phyloP scores from a whole-genome alignment of 805 yeast species.

The Kazachstania psychrophila region DNA sequence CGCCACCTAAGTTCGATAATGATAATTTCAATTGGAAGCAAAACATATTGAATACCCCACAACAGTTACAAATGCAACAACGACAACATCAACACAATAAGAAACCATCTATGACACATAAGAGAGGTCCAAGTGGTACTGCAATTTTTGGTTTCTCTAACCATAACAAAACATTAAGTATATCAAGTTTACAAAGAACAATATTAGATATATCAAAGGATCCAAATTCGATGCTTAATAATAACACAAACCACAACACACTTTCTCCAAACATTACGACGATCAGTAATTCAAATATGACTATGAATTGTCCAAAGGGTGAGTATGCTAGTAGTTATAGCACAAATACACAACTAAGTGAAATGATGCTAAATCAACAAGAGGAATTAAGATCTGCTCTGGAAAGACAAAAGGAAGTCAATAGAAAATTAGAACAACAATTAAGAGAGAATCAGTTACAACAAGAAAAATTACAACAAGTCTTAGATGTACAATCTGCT shows the following conservation, averaged over 20 bases:
- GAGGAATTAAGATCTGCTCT: conserved; percentile 25
- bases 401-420: conserved; percentile 26
- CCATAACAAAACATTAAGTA: conserved; percentile 54
- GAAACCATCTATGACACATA: conserved; percentile 32
- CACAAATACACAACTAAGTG: conserved; percentile 1
- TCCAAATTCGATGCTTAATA: conserved; percentile 4
- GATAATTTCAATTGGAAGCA: conserved; percentile 16
- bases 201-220: conserved; percentile 8
- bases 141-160: conserved; percentile 68
- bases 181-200: conserved; percentile 37
- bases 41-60: conserved; percentile 5
- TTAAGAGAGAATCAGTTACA: conserved; percentile 21
- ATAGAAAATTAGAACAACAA: conserved; percentile 24
- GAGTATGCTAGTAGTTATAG: no score
- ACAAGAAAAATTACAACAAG: conserved; percentile 24
- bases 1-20: not conserved
- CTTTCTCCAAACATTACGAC: no score
- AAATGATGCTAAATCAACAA: conserved; percentile 22
- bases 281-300: not conserved
- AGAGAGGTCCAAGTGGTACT: conserved; percentile 64
- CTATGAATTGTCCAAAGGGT: no score
- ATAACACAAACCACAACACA: no score
- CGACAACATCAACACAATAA: not conserved
- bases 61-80: not conserved
- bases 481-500: conserved; percentile 15